Evolutionary conservation across 345 rosid genomes (phyloP), one percentile per base, ranked within the genome.

Genomic region (Rhodamnia argentea): DNA sequence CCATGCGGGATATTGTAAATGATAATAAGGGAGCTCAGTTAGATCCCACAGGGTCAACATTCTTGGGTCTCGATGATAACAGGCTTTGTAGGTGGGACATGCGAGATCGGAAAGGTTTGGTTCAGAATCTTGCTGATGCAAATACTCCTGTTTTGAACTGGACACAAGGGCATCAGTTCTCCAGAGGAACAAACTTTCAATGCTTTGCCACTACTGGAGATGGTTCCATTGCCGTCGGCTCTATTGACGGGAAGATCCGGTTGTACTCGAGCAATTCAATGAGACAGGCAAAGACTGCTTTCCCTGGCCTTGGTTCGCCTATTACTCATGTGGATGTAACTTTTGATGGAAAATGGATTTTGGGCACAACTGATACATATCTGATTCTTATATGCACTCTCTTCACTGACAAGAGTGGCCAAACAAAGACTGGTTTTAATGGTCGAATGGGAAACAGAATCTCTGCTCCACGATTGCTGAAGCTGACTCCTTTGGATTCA

Each of bases 61-160:
- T 97, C 90, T 92, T 96, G 86, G 99, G 99, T 84, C 85, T 97
- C 88, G 99, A 97, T 90, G 94, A 95, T 88, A 97, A 95, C 87
- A 92, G 98, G 91, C 99, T 97, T 86, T 96, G 99, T 83, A 92
- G 99, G 90, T 97, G 99, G 99, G 99, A 97, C 88, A 97, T 97
- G 99, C 98, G 99, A 85, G 99, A 96, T 59, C 89, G 93, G 20
- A 92, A 94, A 82, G 98, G 98, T 26, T 91, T 96, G 88, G 99
- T 97, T 90, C 99, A 97, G 92, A 87, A 96, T 90, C 95, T 97
- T 86, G 98, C 94, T 62, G 87, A 88, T 87, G 90, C 94, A 11
- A 91, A 86, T 89, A 86, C 91, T 22, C 98, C 99, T 52, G 97
- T 96, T 26, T 89, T 96, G 92, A 95, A 94, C 85, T 97, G 99